Conservation (phyloP, 805 yeast species). For the Yamadazyma olivae region DNA sequence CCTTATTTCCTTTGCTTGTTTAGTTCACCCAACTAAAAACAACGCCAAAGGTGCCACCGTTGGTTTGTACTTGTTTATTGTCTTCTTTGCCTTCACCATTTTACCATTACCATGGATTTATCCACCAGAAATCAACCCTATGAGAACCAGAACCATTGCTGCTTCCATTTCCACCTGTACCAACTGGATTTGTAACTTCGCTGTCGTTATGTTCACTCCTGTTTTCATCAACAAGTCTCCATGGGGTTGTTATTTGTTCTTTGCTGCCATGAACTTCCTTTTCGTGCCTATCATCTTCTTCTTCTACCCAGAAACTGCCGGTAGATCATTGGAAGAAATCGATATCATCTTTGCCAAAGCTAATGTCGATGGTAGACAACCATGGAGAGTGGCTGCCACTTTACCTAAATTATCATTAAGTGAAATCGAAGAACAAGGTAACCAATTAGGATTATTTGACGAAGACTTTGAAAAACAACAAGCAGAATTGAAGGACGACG, state of each 20-base stretch:
- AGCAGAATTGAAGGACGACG: conserved; percentile 27
- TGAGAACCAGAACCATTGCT: conserved; percentile 45
- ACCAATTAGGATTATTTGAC: conserved; percentile 53
- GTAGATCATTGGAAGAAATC: conserved; percentile 44
- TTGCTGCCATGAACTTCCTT: conserved; percentile 34
- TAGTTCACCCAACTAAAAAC: conserved; percentile 26
- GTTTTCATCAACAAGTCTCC: conserved; percentile 34
- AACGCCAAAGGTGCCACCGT: conserved; percentile 45
- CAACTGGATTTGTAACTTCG: conserved; percentile 44
- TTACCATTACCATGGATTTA: conserved; percentile 47
- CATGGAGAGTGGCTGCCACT: conserved; percentile 61
- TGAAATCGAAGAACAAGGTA: conserved; percentile 61
- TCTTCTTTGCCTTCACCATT: conserved; percentile 42
- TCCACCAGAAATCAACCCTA: conserved; percentile 46
- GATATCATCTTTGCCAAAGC: conserved; percentile 65
- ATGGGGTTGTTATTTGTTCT: conserved; percentile 44
- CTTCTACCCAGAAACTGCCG: conserved; percentile 47
- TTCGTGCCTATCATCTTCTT: conserved; percentile 40
- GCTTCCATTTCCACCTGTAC: conserved; percentile 44
- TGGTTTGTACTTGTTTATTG: conserved; percentile 43
- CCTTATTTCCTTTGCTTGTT: conserved; percentile 40
- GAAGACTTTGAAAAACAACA: conserved; percentile 40
- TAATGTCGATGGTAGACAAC: conserved; percentile 51
- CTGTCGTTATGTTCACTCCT: conserved; percentile 47
- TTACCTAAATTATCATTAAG: conserved; percentile 56